A percentile compares a stretch with the other conserved stretches of the same genome.
phyloP scores from a whole-genome alignment of 208 protist genomes.

The Acanthamoeba healyi region DNA sequence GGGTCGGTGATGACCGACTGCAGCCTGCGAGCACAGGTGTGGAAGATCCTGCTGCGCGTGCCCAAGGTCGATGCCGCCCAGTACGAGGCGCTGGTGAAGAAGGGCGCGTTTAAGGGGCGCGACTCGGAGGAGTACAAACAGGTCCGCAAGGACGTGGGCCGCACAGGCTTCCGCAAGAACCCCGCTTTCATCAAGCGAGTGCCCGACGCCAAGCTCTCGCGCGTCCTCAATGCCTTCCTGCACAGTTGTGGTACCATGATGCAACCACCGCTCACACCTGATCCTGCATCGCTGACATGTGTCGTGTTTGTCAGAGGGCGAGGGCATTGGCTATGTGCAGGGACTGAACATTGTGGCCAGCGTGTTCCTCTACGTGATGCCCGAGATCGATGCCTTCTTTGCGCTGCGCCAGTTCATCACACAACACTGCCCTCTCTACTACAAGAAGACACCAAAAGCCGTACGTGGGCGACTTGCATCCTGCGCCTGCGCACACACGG shows the following conservation, averaged over 20 bases:
- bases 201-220: slow-evolving; percentile 77
- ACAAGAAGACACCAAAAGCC: background rate
- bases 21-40: slow-evolving; percentile 84
- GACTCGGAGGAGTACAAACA: slow-evolving; percentile 67
- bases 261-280: no score
- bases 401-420: slow-evolving; percentile 81
- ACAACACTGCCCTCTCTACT: slow-evolving; percentile 82
- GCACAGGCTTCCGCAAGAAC: slow-evolving; percentile 84
- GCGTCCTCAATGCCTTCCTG: slow-evolving; percentile 85
- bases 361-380: slow-evolving; percentile 90
- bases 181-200: slow-evolving; percentile 79
- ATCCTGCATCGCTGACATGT: no score
- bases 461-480: no score
- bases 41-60: slow-evolving; percentile 88
- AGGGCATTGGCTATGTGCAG: slow-evolving; percentile 86
- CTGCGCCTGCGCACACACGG: no score
- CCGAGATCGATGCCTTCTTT: slow-evolving; percentile 89
- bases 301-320: background rate
- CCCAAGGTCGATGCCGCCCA: slow-evolving; percentile 65
- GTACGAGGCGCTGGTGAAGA: slow-evolving; percentile 82
- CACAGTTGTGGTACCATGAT: slow-evolving; percentile 75
- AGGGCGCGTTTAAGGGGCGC: slow-evolving; percentile 73
- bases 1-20: slow-evolving; percentile 65
- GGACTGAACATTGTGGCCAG: slow-evolving; percentile 89
- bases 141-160: slow-evolving; percentile 82